Conservation (phyloP, 2,329 filamentous ascomycete species). For the Immersiporthe knoxdaviesiana region DNA sequence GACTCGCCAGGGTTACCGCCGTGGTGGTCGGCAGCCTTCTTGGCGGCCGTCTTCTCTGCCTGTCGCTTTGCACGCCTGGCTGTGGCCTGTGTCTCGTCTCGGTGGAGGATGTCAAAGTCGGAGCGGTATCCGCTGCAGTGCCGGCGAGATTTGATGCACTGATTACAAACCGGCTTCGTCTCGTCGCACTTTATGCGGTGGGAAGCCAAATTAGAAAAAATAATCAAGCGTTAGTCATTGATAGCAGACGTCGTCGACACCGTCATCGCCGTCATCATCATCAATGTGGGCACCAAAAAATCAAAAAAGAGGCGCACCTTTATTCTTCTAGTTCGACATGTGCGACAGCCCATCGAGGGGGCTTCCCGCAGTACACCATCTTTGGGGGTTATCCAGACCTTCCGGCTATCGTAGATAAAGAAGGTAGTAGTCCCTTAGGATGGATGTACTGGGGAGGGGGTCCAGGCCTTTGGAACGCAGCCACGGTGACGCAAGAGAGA, state of each 20-base stretch:
- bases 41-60: slow-evolving; percentile 50
- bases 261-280: neutral
- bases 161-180: slow-evolving; percentile 65
- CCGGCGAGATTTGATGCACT: slow-evolving; percentile 66
- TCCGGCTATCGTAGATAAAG: neutral
- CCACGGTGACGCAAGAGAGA: neutral
- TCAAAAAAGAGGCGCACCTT: slow-evolving; percentile 59
- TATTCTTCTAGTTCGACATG: slow-evolving; percentile 72
- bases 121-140: slow-evolving; percentile 70
- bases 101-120: slow-evolving; percentile 72
- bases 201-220: neutral
- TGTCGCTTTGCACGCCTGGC: slow-evolving; percentile 65
- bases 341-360: slow-evolving; percentile 72
- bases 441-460: too few species aligned
- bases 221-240: neutral
- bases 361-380: slow-evolving; percentile 70
- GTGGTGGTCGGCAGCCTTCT: slow-evolving; percentile 41
- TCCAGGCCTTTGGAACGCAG: neutral
- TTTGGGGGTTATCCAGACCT: slow-evolving; percentile 30
- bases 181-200: slow-evolving; percentile 62
- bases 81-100: slow-evolving; percentile 72
- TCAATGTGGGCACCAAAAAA: neutral
- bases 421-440: neutral
- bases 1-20: too few species aligned
- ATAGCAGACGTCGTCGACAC: neutral